Conservation (phyloP, 2,329 filamentous ascomycete species). For the Colletotrichum sp. region DNA sequence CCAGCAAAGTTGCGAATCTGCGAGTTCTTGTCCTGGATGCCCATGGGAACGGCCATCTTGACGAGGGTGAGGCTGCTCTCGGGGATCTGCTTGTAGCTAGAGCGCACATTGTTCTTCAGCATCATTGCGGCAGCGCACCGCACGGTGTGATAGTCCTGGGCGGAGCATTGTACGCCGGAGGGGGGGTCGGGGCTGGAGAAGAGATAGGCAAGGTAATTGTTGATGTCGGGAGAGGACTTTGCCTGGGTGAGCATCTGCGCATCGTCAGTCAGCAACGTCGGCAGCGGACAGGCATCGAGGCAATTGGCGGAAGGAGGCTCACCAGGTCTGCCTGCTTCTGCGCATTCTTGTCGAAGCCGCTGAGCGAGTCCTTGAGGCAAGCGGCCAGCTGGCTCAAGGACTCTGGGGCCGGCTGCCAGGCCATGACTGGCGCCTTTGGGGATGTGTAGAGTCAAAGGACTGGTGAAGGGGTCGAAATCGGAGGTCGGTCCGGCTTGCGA, state of each 20-base stretch:
- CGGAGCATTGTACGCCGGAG: constrained; percentile 62
- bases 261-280: constrained; percentile 24
- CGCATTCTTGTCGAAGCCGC: constrained; percentile 76
- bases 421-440: constrained; percentile 62
- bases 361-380: constrained; percentile 91
- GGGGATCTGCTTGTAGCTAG: constrained; percentile 77
- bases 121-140: constrained; percentile 90
- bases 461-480: constrained; percentile 11
- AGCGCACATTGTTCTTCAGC: constrained; percentile 91
- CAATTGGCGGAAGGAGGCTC: constrained; percentile 37
- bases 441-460: constrained; percentile 10
- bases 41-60: constrained; percentile 77
- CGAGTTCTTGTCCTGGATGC: constrained; percentile 79
- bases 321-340: constrained; percentile 92
- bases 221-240: constrained; percentile 87
- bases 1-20: constrained; percentile 91
- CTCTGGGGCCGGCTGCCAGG: constrained; percentile 90
- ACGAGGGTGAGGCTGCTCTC: constrained; percentile 77
- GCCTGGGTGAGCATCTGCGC: constrained; percentile 90
- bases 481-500: not conserved
- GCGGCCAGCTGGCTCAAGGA: constrained; percentile 87
- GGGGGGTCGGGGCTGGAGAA: constrained; percentile 75
- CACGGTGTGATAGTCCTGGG: constrained; percentile 73
- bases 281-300: not conserved
- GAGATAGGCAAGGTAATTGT: constrained; percentile 95